A percentile compares a stretch with the other conserved stretches of the same genome.
phyloP scores from a whole-genome alignment of 768 basidiomycete genomes.

The Tylopilus balloui region DNA sequence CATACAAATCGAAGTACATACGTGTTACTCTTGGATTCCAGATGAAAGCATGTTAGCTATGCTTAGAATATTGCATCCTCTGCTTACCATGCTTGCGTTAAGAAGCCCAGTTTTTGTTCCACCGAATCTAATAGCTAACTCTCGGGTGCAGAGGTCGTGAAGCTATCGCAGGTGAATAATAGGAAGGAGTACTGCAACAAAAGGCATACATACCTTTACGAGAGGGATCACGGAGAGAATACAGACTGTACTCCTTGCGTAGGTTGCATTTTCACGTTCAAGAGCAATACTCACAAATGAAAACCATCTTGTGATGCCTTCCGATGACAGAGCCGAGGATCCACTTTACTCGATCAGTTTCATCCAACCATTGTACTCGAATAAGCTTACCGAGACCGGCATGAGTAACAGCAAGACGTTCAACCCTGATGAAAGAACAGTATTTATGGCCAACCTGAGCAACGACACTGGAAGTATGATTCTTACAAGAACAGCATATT shows the following conservation, averaged over 20 bases:
- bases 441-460: not conserved
- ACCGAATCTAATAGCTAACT: constrained; percentile 71
- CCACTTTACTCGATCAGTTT: constrained; percentile 41
- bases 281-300: constrained; percentile 46
- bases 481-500: constrained; percentile 54
- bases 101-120: constrained; percentile 73
- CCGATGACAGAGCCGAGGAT: constrained; percentile 45
- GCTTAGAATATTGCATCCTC: not conserved
- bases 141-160: constrained; percentile 71
- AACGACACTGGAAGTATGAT: not conserved
- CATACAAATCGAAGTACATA: constrained; percentile 33
- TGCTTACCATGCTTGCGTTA: constrained; percentile 71
- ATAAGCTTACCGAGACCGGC: constrained; percentile 56
- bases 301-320: constrained; percentile 50
- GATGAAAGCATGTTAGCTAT: constrained; percentile 4
- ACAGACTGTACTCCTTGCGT: constrained; percentile 42
- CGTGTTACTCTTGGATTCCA: constrained; percentile 55
- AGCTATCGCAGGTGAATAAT: constrained; percentile 39
- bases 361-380: not conserved
- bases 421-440: constrained; percentile 47
- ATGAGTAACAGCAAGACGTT: constrained; percentile 63
- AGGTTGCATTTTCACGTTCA: not conserved
- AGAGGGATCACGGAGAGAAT: constrained; percentile 72
- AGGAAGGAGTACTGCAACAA: not conserved
- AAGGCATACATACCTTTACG: constrained; percentile 54